phyloP scores from a whole-genome alignment of 1,139 yeast species.

The Blastobotrys elegans region DNA sequence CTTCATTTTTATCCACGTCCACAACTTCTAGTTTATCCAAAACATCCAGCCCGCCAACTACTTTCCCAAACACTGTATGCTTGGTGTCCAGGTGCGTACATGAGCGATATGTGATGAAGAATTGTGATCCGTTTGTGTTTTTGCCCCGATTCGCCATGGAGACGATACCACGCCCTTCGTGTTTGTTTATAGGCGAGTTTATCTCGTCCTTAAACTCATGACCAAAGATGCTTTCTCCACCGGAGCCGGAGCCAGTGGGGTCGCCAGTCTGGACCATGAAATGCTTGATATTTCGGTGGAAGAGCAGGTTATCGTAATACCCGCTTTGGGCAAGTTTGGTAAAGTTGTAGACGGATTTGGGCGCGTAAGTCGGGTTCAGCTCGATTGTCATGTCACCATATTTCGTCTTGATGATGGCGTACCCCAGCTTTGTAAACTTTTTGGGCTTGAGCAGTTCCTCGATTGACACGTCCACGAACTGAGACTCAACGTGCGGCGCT shows the following conservation, averaged over 20 bases:
- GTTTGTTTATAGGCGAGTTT: conserved; percentile 63
- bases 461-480: conserved; percentile 19
- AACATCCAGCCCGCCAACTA: conserved; percentile 69
- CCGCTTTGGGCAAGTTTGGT: conserved; percentile 36
- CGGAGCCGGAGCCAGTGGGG: conserved; percentile 45
- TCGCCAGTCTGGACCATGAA: conserved; percentile 54
- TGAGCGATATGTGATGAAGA: conserved; percentile 69
- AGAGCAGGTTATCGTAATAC: conserved; percentile 40
- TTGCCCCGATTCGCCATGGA: conserved; percentile 74
- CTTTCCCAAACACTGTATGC: conserved; percentile 75
- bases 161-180: conserved; percentile 73
- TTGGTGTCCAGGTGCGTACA: conserved; percentile 70
- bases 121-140: conserved; percentile 65
- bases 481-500: conserved; percentile 28
- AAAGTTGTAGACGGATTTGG: conserved; percentile 45
- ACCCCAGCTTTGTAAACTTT: conserved; percentile 30
- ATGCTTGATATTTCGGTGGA: conserved; percentile 45
- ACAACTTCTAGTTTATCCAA: conserved; percentile 61
- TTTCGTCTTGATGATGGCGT: conserved; percentile 37
- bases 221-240: conserved; percentile 36
- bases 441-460: conserved; percentile 31
- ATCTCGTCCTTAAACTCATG: conserved; percentile 42
- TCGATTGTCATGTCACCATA: conserved; percentile 40
- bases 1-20: conserved; percentile 30
- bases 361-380: conserved; percentile 38